phyloP scores from a whole-genome alignment of 169 alveolate species.

The Eimeria maxima region DNA sequence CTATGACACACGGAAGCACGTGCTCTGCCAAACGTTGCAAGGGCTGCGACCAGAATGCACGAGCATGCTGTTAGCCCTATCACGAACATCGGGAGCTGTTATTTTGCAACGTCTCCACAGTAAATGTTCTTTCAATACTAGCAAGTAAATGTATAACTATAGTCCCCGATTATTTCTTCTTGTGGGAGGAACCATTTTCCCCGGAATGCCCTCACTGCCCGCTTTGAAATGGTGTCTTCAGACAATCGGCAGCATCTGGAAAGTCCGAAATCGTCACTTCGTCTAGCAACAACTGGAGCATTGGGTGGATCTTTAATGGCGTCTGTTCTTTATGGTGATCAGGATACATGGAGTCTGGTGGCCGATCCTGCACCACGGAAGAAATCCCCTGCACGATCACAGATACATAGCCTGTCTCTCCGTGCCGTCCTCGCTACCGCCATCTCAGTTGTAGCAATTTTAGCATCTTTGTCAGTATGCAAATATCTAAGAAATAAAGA shows the following conservation, averaged over 20 bases:
- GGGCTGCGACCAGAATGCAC: too few relatives aligned
- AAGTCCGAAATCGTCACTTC: background rate
- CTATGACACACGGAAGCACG: too few relatives aligned
- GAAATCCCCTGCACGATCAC: background rate
- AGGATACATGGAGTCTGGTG: background rate
- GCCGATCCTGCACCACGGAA: background rate
- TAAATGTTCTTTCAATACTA: too few relatives aligned
- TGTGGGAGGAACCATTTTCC: background rate
- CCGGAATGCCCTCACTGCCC: background rate
- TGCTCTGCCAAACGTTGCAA: too few relatives aligned
- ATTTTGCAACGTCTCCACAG: background rate
- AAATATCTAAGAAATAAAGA: background rate
- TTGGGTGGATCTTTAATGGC: background rate
- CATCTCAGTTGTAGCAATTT: background rate
- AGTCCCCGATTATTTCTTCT: background rate
- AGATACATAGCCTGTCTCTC: background rate
- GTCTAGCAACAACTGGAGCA: background rate
- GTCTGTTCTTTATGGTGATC: background rate
- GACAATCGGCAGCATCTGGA: background rate
- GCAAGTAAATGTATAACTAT: too few relatives aligned
- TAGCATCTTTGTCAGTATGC: background rate
- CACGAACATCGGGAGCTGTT: too few relatives aligned
- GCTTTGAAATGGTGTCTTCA: background rate
- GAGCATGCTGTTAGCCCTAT: background rate
- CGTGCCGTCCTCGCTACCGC: background rate